Evolutionary conservation across 345 rosid genomes (phyloP).

Genomic region (Salix purpurea): DNA sequence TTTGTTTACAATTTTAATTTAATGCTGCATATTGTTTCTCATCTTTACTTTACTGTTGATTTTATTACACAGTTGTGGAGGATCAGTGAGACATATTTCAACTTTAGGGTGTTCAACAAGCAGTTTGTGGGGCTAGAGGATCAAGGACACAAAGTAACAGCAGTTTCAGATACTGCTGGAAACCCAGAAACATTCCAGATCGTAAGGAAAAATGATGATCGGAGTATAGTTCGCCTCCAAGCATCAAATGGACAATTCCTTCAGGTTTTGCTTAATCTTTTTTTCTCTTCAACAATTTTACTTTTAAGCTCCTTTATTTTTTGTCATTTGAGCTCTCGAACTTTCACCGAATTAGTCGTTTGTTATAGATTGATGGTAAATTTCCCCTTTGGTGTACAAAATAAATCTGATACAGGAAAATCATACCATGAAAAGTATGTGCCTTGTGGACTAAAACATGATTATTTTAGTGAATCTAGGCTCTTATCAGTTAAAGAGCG

Average conservation of each 20-base stretch:
- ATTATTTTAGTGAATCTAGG: neutral
- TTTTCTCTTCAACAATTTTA: neutral
- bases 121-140: slow-evolving; percentile 17
- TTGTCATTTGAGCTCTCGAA: neutral
- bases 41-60: neutral
- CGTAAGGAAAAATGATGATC: slow-evolving; percentile 10
- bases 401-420: no score
- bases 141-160: slow-evolving; percentile 12
- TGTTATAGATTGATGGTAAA: neutral
- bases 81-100: slow-evolving; percentile 20
- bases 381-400: neutral
- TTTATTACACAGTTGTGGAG: slow-evolving; percentile 28
- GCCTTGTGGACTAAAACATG: neutral
- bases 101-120: slow-evolving; percentile 22
- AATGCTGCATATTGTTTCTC: neutral
- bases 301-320: no score
- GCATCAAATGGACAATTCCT: slow-evolving; percentile 34
- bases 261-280: slow-evolving; percentile 14
- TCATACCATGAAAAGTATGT: neutral
- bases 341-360: neutral
- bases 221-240: slow-evolving; percentile 15
- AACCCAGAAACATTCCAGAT: slow-evolving; percentile 22
- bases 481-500: neutral
- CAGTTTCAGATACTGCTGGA: slow-evolving; percentile 7
- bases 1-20: neutral